Base-by-base conservation (phyloP, 495 filamentous ascomycete species). In the Xylaria curta region DNA sequence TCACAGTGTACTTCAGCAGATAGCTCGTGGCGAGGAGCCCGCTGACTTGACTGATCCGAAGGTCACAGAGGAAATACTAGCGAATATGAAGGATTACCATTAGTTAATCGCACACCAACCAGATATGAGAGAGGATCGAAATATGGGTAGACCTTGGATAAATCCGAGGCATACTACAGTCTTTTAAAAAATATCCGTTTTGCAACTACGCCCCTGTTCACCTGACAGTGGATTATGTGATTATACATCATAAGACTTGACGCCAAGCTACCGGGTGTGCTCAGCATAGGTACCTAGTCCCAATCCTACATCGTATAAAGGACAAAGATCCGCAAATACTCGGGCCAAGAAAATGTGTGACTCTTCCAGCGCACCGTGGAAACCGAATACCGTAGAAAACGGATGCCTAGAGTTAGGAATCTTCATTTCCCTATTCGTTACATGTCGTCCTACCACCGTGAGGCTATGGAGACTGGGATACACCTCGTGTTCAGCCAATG, bases 21-120 rank as follows among this genome's bases (percentile, higher is more conserved):
- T 87, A 19, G 85, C 84, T 5, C 83, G 82, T 61, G 85, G 85
- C 61, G 76, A 84, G 72, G 83, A 86, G 73, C 87, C 85, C 36
- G 79, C 87, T 56, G 87, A 89, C 73, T 46, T 87, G 59, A 86
- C 80, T 42, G 66, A 78, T 61, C 75, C 84, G 72, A 78, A 83
- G 79, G 81, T 85, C 60, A 79, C 79, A 33, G 66, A 86, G 67
- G 74, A 74, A 33, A 44, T 68, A 36, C 40, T 63, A 15, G 63
- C 66, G 15, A 60, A 5, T 24, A 15, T 60, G 38, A 7, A 3
- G 10, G 47, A 49, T 17, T n/a, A 31, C 26, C 21, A 26, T 13
- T 47, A 31, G 17, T 13, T 47, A 31, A 65, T 8, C 0, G 42
- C 62, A 12, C 17, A 31, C 12, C 8, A 33, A 31, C 12, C 8